A percentile compares a stretch with the other conserved stretches of the same genome.
Conservation (phyloP, 805 yeast genomes). For the Candida easanensis region DNA sequence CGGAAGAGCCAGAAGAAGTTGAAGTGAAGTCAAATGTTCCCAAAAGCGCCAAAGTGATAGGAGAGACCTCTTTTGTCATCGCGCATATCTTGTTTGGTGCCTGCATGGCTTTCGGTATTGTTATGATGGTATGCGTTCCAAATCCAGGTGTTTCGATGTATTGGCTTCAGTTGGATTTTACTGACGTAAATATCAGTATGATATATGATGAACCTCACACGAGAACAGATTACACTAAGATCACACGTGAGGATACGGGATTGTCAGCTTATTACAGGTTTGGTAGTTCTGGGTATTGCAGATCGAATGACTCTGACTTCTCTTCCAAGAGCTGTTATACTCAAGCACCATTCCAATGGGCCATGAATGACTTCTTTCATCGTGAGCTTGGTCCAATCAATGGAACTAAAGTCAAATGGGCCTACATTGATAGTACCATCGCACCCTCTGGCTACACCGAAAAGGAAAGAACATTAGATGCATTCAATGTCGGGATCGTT, state of each 20-base stretch:
- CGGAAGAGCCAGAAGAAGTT: too few species aligned
- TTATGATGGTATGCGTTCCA: background rate
- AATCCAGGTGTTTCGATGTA: background rate
- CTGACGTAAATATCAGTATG: background rate
- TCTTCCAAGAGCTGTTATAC: background rate
- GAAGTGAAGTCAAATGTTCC: too few species aligned
- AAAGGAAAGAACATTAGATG: background rate
- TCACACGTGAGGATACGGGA: background rate
- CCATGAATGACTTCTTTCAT: conserved; percentile 1
- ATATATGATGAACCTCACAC: background rate
- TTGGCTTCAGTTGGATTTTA: background rate
- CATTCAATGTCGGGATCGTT: background rate
- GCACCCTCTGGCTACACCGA: too few species aligned
- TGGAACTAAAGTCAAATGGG: background rate
- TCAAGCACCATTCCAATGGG: background rate
- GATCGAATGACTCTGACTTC: background rate
- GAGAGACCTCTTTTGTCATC: too few species aligned
- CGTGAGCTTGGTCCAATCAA: conserved; percentile 1
- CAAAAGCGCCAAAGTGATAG: too few species aligned
- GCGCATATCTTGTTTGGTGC: too few species aligned
- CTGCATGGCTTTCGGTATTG: background rate
- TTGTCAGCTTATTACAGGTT: conserved; percentile 1
- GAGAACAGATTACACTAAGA: background rate
- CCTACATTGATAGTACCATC: background rate
- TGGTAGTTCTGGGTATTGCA: conserved; percentile 1